Conservation (phyloP, 2,329 filamentous ascomycete genomes). For the Epichloe sibirici region DNA sequence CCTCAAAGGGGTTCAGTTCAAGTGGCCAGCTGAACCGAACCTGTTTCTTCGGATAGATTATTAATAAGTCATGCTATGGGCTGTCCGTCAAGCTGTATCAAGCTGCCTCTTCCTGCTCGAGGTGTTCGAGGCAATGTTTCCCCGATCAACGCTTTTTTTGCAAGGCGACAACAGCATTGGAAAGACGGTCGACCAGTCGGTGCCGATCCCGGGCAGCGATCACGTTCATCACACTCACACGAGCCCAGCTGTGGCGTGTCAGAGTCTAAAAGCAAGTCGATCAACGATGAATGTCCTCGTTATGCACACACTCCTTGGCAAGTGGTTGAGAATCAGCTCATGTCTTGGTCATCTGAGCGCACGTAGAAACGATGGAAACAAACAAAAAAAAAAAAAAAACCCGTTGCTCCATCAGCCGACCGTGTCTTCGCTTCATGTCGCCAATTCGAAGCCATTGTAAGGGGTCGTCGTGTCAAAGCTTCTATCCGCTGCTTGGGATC, state of each 20-base stretch:
- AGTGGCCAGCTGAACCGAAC: slow-evolving; percentile 3
- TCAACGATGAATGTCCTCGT: background rate
- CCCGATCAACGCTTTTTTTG: background rate
- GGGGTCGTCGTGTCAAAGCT: too few relatives aligned
- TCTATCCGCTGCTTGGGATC: too few relatives aligned
- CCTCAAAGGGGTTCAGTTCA: slow-evolving; percentile 1
- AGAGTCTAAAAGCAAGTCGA: background rate
- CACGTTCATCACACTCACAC: background rate
- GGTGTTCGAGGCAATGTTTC: background rate
- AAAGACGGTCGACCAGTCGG: background rate
- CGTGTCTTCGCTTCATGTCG: too few relatives aligned
- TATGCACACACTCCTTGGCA: background rate
- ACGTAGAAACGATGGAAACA: too few relatives aligned
- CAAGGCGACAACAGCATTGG: background rate
- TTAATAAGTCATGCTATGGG: too few relatives aligned
- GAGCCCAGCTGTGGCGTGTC: background rate
- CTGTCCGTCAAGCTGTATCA: background rate
- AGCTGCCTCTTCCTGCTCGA: background rate
- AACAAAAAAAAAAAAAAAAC: too few relatives aligned
- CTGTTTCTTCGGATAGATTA: background rate
- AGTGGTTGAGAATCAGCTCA: too few relatives aligned
- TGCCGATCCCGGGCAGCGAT: background rate
- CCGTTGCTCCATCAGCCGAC: too few relatives aligned
- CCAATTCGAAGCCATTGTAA: too few relatives aligned
- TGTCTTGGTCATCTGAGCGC: too few relatives aligned